Evolutionary conservation across 2,329 filamentous ascomycete species (phyloP), one percentile per base, ranked within the genome.

Genomic region (Cordyceps farinosa): DNA sequence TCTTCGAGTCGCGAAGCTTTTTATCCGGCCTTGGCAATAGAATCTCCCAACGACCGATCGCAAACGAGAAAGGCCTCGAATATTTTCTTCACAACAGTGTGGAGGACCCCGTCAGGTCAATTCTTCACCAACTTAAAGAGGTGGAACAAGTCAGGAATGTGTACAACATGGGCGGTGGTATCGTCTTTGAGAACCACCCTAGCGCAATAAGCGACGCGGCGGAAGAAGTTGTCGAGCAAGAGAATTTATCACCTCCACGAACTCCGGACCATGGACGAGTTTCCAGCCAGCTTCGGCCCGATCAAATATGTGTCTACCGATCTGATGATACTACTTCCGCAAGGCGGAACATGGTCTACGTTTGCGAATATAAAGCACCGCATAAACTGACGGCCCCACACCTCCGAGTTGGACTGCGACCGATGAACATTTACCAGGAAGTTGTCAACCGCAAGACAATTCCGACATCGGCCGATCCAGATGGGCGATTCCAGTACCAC

Each of bases 321-420:
- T 67, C 65, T 8, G 61, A 67, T 36, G 47, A 69, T 30, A 60
- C 51, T 40, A 17, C 2, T 3, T 32, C 44, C 2, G 42, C 47
- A 9, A 62, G 17, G 9, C 68, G 63, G 5, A 64, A 22, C 8
- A 73, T 75, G 62, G 58, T 70, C 5, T 75, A 72, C 29, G 64
- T 79, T 50, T 70, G 71, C 34, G 75, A 84, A 69, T 80, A 82
- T 66, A 84, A 82, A 70, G 67, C 77, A 17, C 80, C 78, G 0
- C 74, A 81, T 66, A 81, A 83, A 66, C 67, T 84, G 2, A 77
- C 76, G 7, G 69, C 74, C 44, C 67, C 66, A 17, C 74, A 80
- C 65, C 77, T 84, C 57, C 74, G 76, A 40, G 62, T 72, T 29
- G 76, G 79, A 38, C 73, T 83, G 1, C 71, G 75, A 17, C 65